Conservation (phyloP, 768 basidiomycete species). For the Suillus luteus region DNA sequence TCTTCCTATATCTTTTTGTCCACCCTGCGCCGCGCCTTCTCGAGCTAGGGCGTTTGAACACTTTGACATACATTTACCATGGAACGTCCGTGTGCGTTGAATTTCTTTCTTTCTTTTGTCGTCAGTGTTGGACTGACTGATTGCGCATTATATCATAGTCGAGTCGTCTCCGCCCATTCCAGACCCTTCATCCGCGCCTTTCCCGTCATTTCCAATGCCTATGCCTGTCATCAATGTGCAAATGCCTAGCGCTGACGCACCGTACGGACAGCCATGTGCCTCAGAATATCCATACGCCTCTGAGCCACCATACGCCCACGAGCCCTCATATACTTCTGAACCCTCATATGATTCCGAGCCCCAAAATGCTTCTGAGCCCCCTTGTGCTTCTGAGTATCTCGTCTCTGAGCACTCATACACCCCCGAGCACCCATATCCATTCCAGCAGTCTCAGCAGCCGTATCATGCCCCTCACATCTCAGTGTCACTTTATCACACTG, state of each 20-base stretch:
- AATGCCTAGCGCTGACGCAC: background rate
- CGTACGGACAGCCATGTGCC: background rate
- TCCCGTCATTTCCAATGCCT: background rate
- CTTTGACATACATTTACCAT: background rate
- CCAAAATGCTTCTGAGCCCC: background rate
- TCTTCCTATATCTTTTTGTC: background rate
- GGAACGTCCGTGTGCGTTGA: background rate
- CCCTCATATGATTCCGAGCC: background rate
- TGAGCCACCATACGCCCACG: background rate
- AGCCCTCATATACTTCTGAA: background rate
- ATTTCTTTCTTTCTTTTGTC: background rate
- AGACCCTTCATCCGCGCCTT: background rate
- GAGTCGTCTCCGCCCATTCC: background rate
- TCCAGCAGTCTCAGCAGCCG: background rate
- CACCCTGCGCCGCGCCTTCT: background rate
- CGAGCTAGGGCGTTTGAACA: background rate
- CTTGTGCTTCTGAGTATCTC: background rate
- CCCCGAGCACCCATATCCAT: background rate
- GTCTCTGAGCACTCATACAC: background rate
- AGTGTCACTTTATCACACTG: background rate
- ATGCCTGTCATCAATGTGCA: background rate
- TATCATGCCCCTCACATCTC: background rate
- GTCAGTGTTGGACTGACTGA: background rate
- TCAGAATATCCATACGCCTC: background rate
- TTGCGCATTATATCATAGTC: background rate